Evolutionary conservation across 2,329 filamentous ascomycete species (phyloP).

Genomic region (Chaetothyriales sp.): DNA sequence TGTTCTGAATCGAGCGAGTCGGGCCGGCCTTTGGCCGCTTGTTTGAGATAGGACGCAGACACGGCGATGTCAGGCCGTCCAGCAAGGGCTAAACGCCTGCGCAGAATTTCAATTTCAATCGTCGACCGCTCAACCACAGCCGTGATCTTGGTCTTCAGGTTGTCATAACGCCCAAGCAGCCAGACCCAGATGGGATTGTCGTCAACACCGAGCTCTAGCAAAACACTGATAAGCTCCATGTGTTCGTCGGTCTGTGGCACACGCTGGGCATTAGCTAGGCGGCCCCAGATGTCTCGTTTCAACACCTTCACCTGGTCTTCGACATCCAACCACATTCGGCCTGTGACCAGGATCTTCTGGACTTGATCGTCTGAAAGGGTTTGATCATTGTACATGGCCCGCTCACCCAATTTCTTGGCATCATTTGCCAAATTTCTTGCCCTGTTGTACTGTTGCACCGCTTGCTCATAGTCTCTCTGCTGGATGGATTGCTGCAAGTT

Average conservation of each 20-base stretch:
- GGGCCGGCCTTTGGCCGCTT: conserved; percentile 55
- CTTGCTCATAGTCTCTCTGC: conserved; percentile 73
- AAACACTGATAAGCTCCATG: conserved; percentile 75
- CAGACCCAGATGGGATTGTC: conserved; percentile 96
- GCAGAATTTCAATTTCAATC: conserved; percentile 81
- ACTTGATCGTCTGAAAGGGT: conserved; percentile 64
- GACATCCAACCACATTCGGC: conserved; percentile 89
- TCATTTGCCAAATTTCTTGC: conserved; percentile 74
- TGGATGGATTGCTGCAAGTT: conserved; percentile 73
- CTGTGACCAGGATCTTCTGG: conserved; percentile 75
- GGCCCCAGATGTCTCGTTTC: conserved; percentile 81
- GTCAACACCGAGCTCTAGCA: conserved; percentile 87
- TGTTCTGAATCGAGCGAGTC: conserved; percentile 63
- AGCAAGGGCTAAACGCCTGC: conserved; percentile 61
- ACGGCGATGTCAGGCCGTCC: conserved; percentile 57
- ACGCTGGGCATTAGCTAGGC: conserved; percentile 55
- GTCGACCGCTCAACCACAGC: conserved; percentile 70
- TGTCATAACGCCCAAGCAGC: conserved; percentile 79
- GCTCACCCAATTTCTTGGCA: conserved; percentile 54
- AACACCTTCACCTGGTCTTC: conserved; percentile 74
- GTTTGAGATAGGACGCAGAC: conserved; percentile 62
- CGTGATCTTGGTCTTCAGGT: conserved; percentile 74
- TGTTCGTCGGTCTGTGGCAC: conserved; percentile 58
- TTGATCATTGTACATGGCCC: conserved; percentile 35
- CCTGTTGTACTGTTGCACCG: conserved; percentile 74